These are phyloP conservation scores for Pleurozium schreberi DNA, from an alignment of 225 moss, liverwort and hornwort species.

Conservation along the genomic window DNA sequence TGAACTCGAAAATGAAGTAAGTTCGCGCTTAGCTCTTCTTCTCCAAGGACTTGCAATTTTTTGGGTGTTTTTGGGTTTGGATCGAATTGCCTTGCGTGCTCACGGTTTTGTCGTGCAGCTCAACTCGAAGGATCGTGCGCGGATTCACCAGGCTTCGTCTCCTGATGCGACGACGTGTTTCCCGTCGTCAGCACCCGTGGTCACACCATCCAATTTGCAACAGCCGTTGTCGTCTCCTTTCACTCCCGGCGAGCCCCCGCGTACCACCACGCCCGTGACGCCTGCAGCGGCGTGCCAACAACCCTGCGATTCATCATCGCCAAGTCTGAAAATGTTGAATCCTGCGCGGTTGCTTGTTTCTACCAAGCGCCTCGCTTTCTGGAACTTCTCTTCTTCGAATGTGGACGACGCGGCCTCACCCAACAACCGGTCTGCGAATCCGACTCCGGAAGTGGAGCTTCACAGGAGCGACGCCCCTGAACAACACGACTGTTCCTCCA, in stretches of 20 bases:
- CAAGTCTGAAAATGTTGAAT: conserved; percentile 5
- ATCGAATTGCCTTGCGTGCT: not conserved
- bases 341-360: conserved; percentile 20
- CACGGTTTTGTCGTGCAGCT: not conserved
- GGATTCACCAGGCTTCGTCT: not conserved
- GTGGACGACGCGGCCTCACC: conserved; percentile 6
- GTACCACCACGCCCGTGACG: conserved; percentile 44
- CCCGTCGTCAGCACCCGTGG: not conserved
- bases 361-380: conserved; percentile 35
- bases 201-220: not conserved
- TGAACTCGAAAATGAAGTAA: conserved; percentile 40
- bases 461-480: not conserved
- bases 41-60: not conserved
- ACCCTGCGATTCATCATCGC: conserved; percentile 2
- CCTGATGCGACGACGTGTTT: conserved; percentile 12
- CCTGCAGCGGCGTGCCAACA: conserved; percentile 24
- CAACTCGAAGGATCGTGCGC: not conserved
- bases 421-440: conserved; percentile 12
- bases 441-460: conserved; percentile 6
- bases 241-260: conserved; percentile 20
- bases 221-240: conserved; percentile 19
- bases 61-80: not conserved
- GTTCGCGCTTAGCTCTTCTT: not conserved
- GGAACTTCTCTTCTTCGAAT: conserved; percentile 12
- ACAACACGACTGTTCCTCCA: not conserved